Conservation (phyloP, 2,329 filamentous ascomycete genomes). For the Diaporthe destruens region DNA sequence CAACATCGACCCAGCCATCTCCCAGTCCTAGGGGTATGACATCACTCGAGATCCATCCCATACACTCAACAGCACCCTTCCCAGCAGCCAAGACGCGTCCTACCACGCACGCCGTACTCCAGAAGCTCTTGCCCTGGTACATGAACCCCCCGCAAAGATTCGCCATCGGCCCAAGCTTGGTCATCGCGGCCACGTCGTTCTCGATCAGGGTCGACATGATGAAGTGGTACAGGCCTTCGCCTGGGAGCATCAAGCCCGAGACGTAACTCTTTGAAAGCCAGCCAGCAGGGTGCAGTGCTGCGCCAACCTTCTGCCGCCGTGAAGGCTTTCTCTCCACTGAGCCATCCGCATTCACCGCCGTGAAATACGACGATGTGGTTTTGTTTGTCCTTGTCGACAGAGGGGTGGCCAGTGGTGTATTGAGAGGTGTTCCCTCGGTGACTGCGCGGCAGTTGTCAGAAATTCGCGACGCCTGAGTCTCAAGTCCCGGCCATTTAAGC, state of each 20-base stretch:
- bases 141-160: conserved; percentile 75
- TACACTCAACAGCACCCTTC: conserved; percentile 72
- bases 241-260: conserved; percentile 74
- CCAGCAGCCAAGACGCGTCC: conserved; percentile 74
- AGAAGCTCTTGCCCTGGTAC: conserved; percentile 74
- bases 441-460: conserved; percentile 61
- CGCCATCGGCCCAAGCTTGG: conserved; percentile 69
- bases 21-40: conserved; percentile 64
- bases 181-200: conserved; percentile 71
- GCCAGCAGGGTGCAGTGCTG: conserved; percentile 69
- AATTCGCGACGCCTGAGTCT: conserved; percentile 62
- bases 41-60: conserved; percentile 77
- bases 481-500: conserved; percentile 72
- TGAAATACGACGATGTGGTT: conserved; percentile 62
- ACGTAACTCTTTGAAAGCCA: conserved; percentile 78
- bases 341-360: conserved; percentile 45
- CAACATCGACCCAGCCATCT: conserved; percentile 72
- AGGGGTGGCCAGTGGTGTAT: conserved; percentile 54
- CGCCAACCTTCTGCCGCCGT: conserved; percentile 67
- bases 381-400: conserved; percentile 50
- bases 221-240: conserved; percentile 72
- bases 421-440: conserved; percentile 57
- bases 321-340: conserved; percentile 52
- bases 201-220: conserved; percentile 76
- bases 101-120: conserved; percentile 75